Percentiles rank a stretch among this genome's conserved stretches.
Evolutionary conservation across 208 protist genomes (phyloP).

Genomic region (Crithidia mellificae): DNA sequence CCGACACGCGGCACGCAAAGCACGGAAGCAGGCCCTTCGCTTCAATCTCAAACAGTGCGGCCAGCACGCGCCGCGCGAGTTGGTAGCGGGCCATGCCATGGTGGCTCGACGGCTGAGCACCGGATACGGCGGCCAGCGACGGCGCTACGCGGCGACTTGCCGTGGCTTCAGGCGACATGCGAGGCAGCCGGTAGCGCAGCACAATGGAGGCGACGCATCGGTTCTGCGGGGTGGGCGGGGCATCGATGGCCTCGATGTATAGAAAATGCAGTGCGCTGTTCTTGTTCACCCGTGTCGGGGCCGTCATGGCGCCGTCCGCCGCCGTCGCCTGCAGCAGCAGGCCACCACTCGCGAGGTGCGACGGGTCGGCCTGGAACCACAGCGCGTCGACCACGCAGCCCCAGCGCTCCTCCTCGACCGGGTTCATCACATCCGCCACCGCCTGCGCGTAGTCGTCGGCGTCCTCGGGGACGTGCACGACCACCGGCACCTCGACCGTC

Average conservation of each 20-base stretch:
- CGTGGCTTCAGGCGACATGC: conserved; percentile 26
- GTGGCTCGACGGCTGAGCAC: conserved; percentile 19
- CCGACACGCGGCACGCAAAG: conserved; percentile 57
- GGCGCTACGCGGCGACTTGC: conserved; percentile 28
- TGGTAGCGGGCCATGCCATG: conserved; percentile 35
- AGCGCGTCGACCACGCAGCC: conserved; percentile 64
- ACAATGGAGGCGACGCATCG: conserved; percentile 2
- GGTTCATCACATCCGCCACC: conserved; percentile 34
- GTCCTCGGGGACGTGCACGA: conserved; percentile 32
- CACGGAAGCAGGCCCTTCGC: conserved; percentile 47
- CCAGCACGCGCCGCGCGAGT: conserved; percentile 43
- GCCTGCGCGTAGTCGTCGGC: conserved; percentile 30
- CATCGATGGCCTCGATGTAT: conserved; percentile 36
- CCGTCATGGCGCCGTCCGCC: conserved; percentile 2
- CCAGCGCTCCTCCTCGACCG: conserved; percentile 58
- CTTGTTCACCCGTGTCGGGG: conserved; percentile 5
- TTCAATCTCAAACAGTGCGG: conserved; percentile 59
- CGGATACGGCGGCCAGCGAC: conserved; percentile 15
- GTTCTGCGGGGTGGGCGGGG: conserved; percentile 24
- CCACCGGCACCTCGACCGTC: conserved; percentile 31
- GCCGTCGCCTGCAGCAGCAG: conserved; percentile 35
- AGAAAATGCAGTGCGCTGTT: conserved; percentile 40
- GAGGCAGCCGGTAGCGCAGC: conserved; percentile 31
- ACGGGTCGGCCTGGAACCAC: conserved; percentile 73
- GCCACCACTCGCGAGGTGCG: conserved; percentile 45